phyloP scores from a whole-genome alignment of 495 filamentous ascomycete genomes.

The Penicillium subrubescens region DNA sequence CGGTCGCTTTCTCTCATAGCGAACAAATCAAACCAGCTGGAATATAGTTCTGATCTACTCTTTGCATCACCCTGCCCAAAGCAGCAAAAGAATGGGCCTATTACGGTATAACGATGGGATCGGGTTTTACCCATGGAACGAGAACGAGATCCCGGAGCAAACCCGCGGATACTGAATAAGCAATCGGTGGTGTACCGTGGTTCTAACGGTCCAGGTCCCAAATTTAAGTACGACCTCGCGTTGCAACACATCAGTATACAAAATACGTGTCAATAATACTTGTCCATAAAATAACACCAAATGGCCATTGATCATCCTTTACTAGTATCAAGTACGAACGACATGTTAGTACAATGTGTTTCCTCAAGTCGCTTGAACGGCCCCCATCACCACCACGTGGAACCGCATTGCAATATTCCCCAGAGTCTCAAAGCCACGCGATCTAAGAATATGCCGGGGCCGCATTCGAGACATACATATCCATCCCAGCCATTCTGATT shows the following conservation, averaged over 20 bases:
- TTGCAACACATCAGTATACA: background rate
- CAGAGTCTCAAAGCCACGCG: background rate
- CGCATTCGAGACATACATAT: background rate
- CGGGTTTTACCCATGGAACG: background rate
- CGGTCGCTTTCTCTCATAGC: background rate
- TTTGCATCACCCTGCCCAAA: background rate
- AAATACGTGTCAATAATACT: background rate
- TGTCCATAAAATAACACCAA: background rate
- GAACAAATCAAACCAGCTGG: background rate
- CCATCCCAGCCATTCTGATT: background rate
- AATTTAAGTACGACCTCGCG: background rate
- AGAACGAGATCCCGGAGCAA: background rate
- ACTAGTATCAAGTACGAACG: background rate
- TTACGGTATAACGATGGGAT: background rate
- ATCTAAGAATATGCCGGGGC: background rate
- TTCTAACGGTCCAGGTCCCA: background rate
- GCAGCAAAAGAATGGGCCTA: background rate
- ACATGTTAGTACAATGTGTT: background rate
- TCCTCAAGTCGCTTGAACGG: background rate
- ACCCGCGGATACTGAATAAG: background rate
- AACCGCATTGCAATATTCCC: background rate
- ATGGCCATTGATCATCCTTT: no score
- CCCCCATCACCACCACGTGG: background rate
- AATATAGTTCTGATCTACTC: background rate
- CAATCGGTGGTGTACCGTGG: background rate